Base-by-base conservation (phyloP, 768 basidiomycete species). In the Suillus spraguei region DNA sequence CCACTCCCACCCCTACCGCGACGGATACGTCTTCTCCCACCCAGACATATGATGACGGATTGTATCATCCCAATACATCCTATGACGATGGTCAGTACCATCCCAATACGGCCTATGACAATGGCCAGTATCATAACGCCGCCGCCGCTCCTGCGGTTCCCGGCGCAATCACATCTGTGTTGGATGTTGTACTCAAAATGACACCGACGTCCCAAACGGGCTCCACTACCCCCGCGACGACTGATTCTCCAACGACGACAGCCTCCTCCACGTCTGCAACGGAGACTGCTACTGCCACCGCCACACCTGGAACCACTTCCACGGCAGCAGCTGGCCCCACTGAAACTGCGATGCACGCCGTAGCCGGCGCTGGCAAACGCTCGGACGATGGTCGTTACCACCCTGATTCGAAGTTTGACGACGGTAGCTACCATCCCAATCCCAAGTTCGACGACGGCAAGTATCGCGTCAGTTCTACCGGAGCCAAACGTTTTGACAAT, bases 31-130 rank as follows among this genome's bases (percentile, higher is more conserved):
- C 46, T 22, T 22, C 46, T 22, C 22, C 49, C 1, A 39, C 32
- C 11, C 10, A 20, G 52, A 53, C 52, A 13, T 63, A 33, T 22
- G 69, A 62, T 13, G 63, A 63, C 24, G 68, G 62, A 3, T 38
- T 62, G 33, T 60, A 60, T 42, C 55, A 66, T 42, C 67, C 70
- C 2, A 63, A 63, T 32, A 11, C 33, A 13, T 20, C 38, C 8
- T 63, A 22, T n/a, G 50, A 64, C 14, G n/a, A 64, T 17, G 54
- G 64, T 38, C 67, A 62, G 65, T 20, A 63, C 16, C 60, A 50
- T 62, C 49, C 49, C 32, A 49, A 53, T 39, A 20, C 35, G 13
- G 24, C 38, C 14, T 63, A 22, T n/a, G 50, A 64, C 11, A 8
- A 64, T 17, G 54, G 64, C 38, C 67, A 62, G 63, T 20, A 63